Percentiles rank a stretch among this genome's conserved stretches.
Conservation (phyloP, 2,329 filamentous ascomycete species). For the Plenodomus lindquistii region DNA sequence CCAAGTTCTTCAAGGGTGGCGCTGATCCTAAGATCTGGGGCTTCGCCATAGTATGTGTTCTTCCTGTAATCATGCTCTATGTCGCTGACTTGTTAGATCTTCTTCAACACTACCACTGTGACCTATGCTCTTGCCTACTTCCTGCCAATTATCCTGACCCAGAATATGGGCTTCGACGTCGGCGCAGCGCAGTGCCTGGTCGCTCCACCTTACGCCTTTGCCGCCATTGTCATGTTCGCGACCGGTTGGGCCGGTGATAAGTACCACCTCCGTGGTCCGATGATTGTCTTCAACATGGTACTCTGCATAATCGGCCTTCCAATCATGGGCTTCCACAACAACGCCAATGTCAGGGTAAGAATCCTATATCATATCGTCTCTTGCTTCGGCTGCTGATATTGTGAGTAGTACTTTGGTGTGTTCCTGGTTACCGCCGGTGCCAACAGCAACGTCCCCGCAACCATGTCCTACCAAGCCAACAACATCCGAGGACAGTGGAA, state of each 20-base stretch:
- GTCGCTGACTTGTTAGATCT: conserved; percentile 45
- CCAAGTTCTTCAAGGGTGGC: conserved; percentile 53
- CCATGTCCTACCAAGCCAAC: conserved; percentile 82
- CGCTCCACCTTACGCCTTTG: conserved; percentile 52
- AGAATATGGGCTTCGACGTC: conserved; percentile 66
- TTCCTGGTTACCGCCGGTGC: conserved; percentile 77
- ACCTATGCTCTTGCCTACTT: conserved; percentile 80
- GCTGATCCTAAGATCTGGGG: conserved; percentile 59
- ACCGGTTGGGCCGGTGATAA: conserved; percentile 69
- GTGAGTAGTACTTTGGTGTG: conserved; percentile 65
- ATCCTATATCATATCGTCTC: background rate
- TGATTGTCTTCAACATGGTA: conserved; percentile 68
- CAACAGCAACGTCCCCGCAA: conserved; percentile 75
- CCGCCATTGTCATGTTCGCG: conserved; percentile 50
- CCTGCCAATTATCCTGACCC: conserved; percentile 71
- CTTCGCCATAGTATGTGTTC: conserved; percentile 49
- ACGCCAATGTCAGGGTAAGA: conserved; percentile 54
- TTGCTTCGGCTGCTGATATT: background rate
- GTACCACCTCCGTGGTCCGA: conserved; percentile 66
- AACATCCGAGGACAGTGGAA: conserved; percentile 91
- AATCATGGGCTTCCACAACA: conserved; percentile 70
- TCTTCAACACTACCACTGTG: conserved; percentile 69
- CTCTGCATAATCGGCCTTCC: conserved; percentile 70
- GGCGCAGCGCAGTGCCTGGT: conserved; percentile 70
- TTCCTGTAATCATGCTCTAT: too few species aligned